Evolutionary conservation across 2,329 filamentous ascomycete species (phyloP).

Genomic region (Fusarium miscanthi): DNA sequence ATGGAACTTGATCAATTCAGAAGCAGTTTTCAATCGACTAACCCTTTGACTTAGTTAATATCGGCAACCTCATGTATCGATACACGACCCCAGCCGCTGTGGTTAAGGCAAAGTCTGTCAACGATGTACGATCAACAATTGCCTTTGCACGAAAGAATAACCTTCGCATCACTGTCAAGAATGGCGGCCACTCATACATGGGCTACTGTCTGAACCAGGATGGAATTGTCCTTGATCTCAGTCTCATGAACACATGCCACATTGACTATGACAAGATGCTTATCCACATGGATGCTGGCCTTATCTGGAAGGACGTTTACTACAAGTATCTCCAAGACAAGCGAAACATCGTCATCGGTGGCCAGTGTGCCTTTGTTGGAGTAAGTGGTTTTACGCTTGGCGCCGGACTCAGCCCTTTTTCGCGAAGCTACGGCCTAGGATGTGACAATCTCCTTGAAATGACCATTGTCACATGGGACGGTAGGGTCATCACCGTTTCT

Average conservation of each 20-base stretch:
- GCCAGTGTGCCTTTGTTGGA: not conserved
- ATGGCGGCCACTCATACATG: slow-evolving; percentile 1
- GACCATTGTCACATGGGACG: not conserved
- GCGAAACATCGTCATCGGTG: slow-evolving; percentile 3
- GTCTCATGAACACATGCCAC: not conserved
- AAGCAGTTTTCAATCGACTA: too few species aligned
- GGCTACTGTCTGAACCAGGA: slow-evolving; percentile 3
- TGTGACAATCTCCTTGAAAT: slow-evolving; percentile 7
- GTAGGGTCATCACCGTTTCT: not conserved
- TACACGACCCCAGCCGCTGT: not conserved
- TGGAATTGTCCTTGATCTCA: slow-evolving; percentile 8
- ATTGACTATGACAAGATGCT: not conserved
- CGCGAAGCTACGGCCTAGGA: slow-evolving; percentile 3
- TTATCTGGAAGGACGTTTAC: slow-evolving; percentile 2
- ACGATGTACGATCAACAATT: not conserved
- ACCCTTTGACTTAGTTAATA: too few species aligned
- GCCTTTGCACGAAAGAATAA: not conserved
- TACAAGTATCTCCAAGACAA: slow-evolving; percentile 8
- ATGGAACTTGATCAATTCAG: too few species aligned
- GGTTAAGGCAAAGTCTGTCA: not conserved
- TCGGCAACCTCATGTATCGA: not conserved
- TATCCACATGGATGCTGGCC: not conserved
- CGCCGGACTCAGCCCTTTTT: slow-evolving; percentile 2
- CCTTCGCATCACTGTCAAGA: not conserved
- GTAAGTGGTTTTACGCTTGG: slow-evolving; percentile 13